Base-by-base conservation (phyloP, 75 land plant genomes). In the Ceratopteris richardii region DNA sequence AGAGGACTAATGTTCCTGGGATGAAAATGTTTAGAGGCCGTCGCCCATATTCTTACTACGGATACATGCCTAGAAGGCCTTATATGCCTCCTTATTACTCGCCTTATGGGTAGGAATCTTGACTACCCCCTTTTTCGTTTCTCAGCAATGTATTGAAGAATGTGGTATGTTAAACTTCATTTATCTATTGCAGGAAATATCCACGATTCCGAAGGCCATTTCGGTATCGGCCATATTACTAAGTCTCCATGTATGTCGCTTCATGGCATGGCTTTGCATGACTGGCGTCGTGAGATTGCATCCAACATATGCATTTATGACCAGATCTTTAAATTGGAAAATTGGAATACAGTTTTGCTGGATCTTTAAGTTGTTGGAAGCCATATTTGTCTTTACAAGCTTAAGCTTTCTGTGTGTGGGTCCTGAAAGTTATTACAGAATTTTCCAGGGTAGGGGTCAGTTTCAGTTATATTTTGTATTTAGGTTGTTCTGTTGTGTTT, bases 1-100 rank as follows among this genome's bases (percentile, higher is more conserved):
- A 86, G 43, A 61, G 90, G 46, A 86, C 90, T 23, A 86, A 86
- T 64, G 81, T 86, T 25, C 90, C 90, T 19, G 90, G 90, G 18
- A 80, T 86, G 90, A 86, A 86, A 68, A 76, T 67, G 41, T 83
- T 44, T 42, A 76, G 83, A 44, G 70, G 78, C 18, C 65, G 87
- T n/a, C 80, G 83, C 1, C 80, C 65, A 66, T 66, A 71, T 52
- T 83, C 87, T 7, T 80, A 71, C 59, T 64, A 71, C 62, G 84
- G 76, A 17, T 73, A 71, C 48, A 68, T 77, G 40, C 62, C 54
- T 50, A 65, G 90, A 62, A 71, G 87, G 79, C 81, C 90, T 2
- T 84, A 67, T 57, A 50, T 67, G 19, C 76, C 87, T 19, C 83
- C 87, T 16, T 84, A 73, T 22, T 47, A 47, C 18, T 50, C 56